A percentile compares a stretch with the other conserved stretches of the same genome.
These are phyloP conservation scores for Goffeauzyma gilvescens DNA, from an alignment of 768 basidiomycete species.

Conservation along the genomic window DNA sequence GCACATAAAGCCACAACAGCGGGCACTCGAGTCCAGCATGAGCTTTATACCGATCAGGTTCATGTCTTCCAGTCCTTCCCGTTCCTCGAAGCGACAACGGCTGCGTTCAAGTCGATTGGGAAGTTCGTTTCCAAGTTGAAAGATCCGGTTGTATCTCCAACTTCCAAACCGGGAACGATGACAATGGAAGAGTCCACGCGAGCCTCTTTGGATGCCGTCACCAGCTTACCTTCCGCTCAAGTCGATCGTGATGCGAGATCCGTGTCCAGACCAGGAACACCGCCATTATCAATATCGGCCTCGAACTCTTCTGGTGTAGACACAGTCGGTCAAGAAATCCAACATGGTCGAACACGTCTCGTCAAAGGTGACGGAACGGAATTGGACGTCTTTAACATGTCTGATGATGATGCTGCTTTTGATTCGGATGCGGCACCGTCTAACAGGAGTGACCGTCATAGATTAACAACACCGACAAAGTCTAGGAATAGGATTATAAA, in stretches of 20 bases:
- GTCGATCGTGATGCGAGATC: no score
- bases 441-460: not conserved
- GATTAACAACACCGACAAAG: not conserved
- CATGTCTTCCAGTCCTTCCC: constrained; percentile 84
- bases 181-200: no score
- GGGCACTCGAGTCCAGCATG: constrained; percentile 69
- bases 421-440: not conserved
- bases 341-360: constrained; percentile 1
- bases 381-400: not conserved
- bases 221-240: no score
- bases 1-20: constrained; percentile 80
- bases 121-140: constrained; percentile 6
- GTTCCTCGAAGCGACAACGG: constrained; percentile 31
- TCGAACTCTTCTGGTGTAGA: no score
- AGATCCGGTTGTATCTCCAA: no score
- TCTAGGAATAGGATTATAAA: not conserved
- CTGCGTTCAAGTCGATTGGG: constrained; percentile 23
- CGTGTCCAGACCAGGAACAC: no score
- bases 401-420: not conserved
- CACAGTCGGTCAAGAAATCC: constrained; percentile 7
- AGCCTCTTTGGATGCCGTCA: no score
- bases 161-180: no score
- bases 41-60: constrained; percentile 78
- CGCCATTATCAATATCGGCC: no score
- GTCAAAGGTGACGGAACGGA: constrained; percentile 11